Conservation (phyloP, 2,329 filamentous ascomycete species). For the Rhinocladiella similis region DNA sequence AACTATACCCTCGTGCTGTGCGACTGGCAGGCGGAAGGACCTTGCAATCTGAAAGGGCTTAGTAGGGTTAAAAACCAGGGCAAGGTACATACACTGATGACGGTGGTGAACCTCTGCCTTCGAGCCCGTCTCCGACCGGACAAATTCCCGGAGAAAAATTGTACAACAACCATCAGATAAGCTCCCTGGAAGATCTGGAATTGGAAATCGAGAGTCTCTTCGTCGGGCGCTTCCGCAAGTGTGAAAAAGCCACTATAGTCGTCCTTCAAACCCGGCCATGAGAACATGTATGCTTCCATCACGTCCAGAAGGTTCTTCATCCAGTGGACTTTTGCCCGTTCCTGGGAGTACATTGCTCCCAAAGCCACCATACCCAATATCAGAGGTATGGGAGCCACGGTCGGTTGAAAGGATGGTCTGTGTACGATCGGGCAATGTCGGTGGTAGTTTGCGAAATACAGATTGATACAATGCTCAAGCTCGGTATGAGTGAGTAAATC, state of each 20-base stretch:
- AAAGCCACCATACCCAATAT: conserved; percentile 43
- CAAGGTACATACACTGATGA: conserved; percentile 38
- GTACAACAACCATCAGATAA: conserved; percentile 42
- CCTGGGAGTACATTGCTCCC: conserved; percentile 47
- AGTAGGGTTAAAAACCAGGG: neutral
- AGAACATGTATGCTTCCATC: conserved; percentile 36
- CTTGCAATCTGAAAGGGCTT: conserved; percentile 38
- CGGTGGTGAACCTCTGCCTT: conserved; percentile 43
- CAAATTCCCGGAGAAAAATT: conserved; percentile 47
- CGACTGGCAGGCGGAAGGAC: conserved; percentile 39
- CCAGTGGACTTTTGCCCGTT: conserved; percentile 15
- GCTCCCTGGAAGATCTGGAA: conserved; percentile 46
- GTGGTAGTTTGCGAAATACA: conserved; percentile 49
- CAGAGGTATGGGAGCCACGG: conserved; percentile 39
- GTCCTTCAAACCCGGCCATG: conserved; percentile 31
- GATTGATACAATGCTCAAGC: conserved; percentile 25
- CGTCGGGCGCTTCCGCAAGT: conserved; percentile 27
- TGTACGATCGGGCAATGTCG: conserved; percentile 47
- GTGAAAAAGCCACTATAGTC: conserved; percentile 43
- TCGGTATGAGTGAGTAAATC: conserved; percentile 35
- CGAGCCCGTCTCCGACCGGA: conserved; percentile 43
- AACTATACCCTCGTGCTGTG: conserved; percentile 39
- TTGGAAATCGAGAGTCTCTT: conserved; percentile 34
- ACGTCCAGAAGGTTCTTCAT: conserved; percentile 32
- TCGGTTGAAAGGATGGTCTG: conserved; percentile 42